Evolutionary conservation across 1,284 basidiomycete genomes (phyloP), one percentile per base, ranked within the genome.

Genomic region (Pyrrhoderma lamaoense): DNA sequence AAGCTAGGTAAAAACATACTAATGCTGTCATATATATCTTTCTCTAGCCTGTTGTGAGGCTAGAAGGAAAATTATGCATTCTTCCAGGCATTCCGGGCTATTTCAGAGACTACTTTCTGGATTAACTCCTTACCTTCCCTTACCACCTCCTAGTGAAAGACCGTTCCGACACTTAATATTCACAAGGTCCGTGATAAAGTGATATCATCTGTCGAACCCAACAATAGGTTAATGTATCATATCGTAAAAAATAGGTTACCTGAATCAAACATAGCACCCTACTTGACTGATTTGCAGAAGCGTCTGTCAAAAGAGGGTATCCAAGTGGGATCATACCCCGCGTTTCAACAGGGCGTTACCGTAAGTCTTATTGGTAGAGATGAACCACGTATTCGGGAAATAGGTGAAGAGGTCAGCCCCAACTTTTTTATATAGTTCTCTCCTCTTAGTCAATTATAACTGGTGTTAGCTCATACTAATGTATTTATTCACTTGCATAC

Each of bases 231-330:
- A n/a, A n/a, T n/a, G n/a, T n/a, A n/a, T n/a, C n/a, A n/a, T n/a
- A n/a, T n/a, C n/a, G n/a, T 25, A n/a, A 25, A 54, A 58, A 35
- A 52, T 55, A 91, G 89, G 25, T 73, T 82, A 38, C 83, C 89
- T 0, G 94, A 97, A 70, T 91, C 87, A 2, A 80, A 80, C 53
- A 96, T 97, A 52, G 89, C 91, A 2, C 93, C 94, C 0, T 95
- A 85, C 68, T 76, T 97, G 27, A 85, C 87, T 0, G 69, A 76
- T 13, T 74, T 98, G 0, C 87, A 92, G 61, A 74, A 77, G 18
- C 80, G 87, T 42, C 79, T 92, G 14, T 82, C 79, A 62, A 69
- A 75, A 2, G 85, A 89, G 53, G 83, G 82, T 11, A 82, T 98
- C 53, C 84, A 88, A 61, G 78, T 95, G 25, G 90, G 92, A 3